Evolutionary conservation across 495 filamentous ascomycete species (phyloP).

Genomic region (Pyronema domesticum): DNA sequence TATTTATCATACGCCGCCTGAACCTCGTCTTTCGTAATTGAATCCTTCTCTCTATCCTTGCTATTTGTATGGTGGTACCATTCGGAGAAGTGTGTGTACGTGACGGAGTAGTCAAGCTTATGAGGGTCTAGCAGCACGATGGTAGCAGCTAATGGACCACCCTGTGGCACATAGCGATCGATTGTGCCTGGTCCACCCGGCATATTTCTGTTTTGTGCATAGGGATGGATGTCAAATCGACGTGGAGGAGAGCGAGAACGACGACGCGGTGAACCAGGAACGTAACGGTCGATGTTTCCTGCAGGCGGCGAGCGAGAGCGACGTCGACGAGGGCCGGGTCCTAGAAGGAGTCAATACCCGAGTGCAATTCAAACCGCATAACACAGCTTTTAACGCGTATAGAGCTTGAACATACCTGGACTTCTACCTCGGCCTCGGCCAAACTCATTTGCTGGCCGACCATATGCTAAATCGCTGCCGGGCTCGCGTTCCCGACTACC

Average conservation of each 20-base stretch:
- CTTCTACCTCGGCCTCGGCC: conserved; percentile 22
- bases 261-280: conserved; percentile 20
- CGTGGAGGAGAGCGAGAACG: conserved; percentile 50
- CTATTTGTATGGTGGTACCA: conserved; percentile 42
- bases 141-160: conserved; percentile 15
- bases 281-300: conserved; percentile 24
- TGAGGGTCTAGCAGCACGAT: conserved; percentile 46
- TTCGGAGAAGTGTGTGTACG: conserved; percentile 90
- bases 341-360: too few relatives aligned
- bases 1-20: conserved; percentile 85
- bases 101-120: conserved; percentile 76
- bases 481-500: conserved; percentile 18
- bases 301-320: conserved; percentile 21
- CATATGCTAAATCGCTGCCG: conserved; percentile 6
- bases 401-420: conserved; percentile 13
- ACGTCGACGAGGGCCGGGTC: conserved; percentile 14
- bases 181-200: conserved; percentile 52
- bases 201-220: conserved; percentile 24
- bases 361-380: too few relatives aligned
- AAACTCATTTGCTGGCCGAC: conserved; percentile 14
- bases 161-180: conserved; percentile 78
- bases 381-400: too few relatives aligned
- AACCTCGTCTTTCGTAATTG: conserved; percentile 48
- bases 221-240: conserved; percentile 7
- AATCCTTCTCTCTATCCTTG: conserved; percentile 4